Base-by-base conservation (phyloP, 371 early-diverging fungal species). In the Phascolomyces articulosus region DNA sequence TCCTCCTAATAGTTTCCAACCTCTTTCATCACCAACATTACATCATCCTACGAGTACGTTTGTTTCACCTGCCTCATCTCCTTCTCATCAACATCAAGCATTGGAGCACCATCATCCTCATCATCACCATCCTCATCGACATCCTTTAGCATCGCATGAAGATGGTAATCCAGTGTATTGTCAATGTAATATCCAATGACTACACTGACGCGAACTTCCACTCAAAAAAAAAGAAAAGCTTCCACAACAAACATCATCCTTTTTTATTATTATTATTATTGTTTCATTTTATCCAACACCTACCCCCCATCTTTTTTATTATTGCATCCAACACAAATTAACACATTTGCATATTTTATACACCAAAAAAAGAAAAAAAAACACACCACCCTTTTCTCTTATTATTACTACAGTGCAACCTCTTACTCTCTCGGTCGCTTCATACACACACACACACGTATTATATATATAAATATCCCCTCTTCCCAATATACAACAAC, bases 111-210 rank as follows among this genome's bases (percentile, higher is more conserved):
- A n/a, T 4, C 60, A 58, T 20, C 38, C 34, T 15, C 38, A 34
- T 9, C 0, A 29, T 18, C 10, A 29, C 4, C 58, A 29, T 16
- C 54, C 18, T 7, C 54, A 27, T 53, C 54, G 0, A 11, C 54
- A 31, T 55, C 31, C 41, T 40, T 47, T 58, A 29, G 44, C 44
- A n/a, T 49, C 64, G 49, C 56, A 58, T 53, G 48, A 66, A 44
- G 78, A 70, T 24, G 15, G 6, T n/a, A 51, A 51, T 11, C 74
- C 78, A 40, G 74, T 72, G 7, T 70, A 72, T 54, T 77, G 78
- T 53, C 74, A 74, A 55, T 77, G 78, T 40, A 58, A 55, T 24
- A 72, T 77, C 40, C 77, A 76, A 66, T 76, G 65, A 60, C 34
- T 8, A 9, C 11, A 28, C 20, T 28, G 0, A 34, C 34, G 11